Base-by-base conservation (phyloP, 192 early-diverging fungal genomes). In the Coemansia sp. region DNA sequence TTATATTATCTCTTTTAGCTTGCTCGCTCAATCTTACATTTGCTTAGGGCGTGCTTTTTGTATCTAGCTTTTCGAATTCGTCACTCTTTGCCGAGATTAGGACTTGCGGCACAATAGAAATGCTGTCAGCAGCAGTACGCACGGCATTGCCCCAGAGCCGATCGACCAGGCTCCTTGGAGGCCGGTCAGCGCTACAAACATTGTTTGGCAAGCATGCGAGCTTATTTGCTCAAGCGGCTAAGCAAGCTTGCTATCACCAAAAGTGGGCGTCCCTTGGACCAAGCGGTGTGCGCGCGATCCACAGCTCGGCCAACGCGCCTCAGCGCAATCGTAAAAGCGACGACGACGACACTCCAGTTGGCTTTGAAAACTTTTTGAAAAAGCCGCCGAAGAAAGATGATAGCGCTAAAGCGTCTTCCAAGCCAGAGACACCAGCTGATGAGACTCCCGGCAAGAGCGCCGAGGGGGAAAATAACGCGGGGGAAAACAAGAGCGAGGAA, bases 361-460 rank as follows among this genome's bases (percentile, higher is more conserved):
- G 90, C 0, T 91, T 92, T 65, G 90, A 88, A 53, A 85, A 86
- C 66, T 91, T 91, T 65, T 83, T 90, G 60, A 86, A 86, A 50
- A 86, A 85, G 62, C 16, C 59, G 40, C 67, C 46, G 37, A 77
- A 74, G 61, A 71, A 68, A 34, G 61, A 69, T 24, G 69, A 65
- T 66, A 66, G 69, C 20, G 79, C 76, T 40, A 45, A 57, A 23
- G 10, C 50, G 11, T 53, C 50, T 3, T 11, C 50, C 3, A 53
- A 28, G 50, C 50, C 50, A 18, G 13, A 9, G 24, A 11, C 50
- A 26, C n/a, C 18, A 5, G n/a, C 42, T 8, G 26, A 60, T 39
- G 40, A 71, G 28, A 18, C 59, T 34, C 50, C 63, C 38, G 74
- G 62, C 36, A 59, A 70, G 23, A 57, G 28, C 23, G 45, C 53